Conservation (phyloP, 208 protist genomes). For the Balamuthia mandrillaris region DNA sequence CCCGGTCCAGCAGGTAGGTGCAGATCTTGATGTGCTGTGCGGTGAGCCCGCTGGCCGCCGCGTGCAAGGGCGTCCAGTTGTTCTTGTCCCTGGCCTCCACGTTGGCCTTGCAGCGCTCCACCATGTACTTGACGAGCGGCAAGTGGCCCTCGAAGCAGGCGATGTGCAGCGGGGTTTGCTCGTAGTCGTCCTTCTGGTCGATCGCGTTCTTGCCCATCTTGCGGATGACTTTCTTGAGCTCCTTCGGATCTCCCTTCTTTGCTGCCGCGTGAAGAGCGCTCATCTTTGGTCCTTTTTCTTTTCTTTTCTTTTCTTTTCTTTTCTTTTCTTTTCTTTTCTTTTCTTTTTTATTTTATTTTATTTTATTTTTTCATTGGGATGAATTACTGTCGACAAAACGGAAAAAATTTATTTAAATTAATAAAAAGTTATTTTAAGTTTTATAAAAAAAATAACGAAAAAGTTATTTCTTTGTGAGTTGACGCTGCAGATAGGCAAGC, state of each 20-base stretch:
- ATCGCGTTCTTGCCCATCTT: not conserved
- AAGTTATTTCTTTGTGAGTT: too few relatives aligned
- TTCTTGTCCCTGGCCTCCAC: conserved; percentile 22
- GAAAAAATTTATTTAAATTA: not conserved
- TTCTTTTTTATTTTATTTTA: too few relatives aligned
- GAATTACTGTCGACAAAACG: not conserved
- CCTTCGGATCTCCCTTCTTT: not conserved
- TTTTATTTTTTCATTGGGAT: not conserved
- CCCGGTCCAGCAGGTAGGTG: not conserved
- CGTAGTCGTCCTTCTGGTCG: conserved; percentile 18
- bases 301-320: too few relatives aligned
- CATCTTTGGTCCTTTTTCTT: too few relatives aligned
- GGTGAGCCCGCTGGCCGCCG: not conserved
- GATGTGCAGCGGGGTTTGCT: conserved; percentile 2
- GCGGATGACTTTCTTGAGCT: not conserved
- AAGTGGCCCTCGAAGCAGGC: conserved; percentile 29
- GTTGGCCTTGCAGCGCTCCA: conserved; percentile 6
- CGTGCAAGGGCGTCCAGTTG: conserved; percentile 22
- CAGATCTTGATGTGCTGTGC: conserved; percentile 14
- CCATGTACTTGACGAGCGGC: not conserved
- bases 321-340: too few relatives aligned
- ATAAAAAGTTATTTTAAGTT: not conserved
- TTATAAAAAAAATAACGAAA: not conserved
- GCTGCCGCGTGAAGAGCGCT: too few relatives aligned
- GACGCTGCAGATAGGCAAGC: not conserved